phyloP scores from a whole-genome alignment of 1,284 basidiomycete genomes.

The Mycosarcoma maydis region DNA sequence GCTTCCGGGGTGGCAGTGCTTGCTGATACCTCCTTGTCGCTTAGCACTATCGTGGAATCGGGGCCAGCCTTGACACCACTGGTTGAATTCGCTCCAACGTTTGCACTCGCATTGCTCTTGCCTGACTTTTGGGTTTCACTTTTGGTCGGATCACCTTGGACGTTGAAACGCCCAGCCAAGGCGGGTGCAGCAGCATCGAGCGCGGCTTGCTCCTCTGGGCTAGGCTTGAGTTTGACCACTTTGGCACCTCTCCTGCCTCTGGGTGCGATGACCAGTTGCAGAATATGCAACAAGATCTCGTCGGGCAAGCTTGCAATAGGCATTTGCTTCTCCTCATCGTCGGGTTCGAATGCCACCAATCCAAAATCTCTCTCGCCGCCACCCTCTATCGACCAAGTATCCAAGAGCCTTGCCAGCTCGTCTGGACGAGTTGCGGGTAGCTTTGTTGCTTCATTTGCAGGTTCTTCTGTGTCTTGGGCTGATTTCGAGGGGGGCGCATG shows the following conservation, averaged over 20 bases:
- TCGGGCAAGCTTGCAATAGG: constrained; percentile 53
- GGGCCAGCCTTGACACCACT: not conserved
- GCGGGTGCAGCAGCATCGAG: constrained; percentile 31
- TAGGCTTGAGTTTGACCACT: constrained; percentile 41
- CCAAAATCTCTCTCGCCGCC: constrained; percentile 48
- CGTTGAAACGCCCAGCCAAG: constrained; percentile 7
- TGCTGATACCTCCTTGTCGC: not conserved
- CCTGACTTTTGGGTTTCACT: not conserved
- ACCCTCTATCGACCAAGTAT: constrained; percentile 23
- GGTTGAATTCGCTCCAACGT: not conserved
- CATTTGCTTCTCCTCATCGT: constrained; percentile 50
- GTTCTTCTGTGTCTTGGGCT: not conserved
- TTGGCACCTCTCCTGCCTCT: constrained; percentile 52
- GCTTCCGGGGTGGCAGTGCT: too few relatives aligned
- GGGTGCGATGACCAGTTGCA: constrained; percentile 45
- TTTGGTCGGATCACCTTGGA: not conserved
- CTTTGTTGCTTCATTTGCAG: constrained; percentile 5
- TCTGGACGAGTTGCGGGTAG: constrained; percentile 21
- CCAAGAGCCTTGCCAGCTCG: constrained; percentile 42
- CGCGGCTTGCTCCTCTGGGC: constrained; percentile 39
- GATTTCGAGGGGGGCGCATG: constrained; percentile 1
- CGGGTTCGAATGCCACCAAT: constrained; percentile 32
- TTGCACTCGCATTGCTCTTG: constrained; percentile 1
- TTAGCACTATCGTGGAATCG: not conserved
- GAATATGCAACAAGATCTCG: constrained; percentile 56